Conservation (phyloP, 2,329 filamentous ascomycete species). For the Phaeophleospora eucalypticola region DNA sequence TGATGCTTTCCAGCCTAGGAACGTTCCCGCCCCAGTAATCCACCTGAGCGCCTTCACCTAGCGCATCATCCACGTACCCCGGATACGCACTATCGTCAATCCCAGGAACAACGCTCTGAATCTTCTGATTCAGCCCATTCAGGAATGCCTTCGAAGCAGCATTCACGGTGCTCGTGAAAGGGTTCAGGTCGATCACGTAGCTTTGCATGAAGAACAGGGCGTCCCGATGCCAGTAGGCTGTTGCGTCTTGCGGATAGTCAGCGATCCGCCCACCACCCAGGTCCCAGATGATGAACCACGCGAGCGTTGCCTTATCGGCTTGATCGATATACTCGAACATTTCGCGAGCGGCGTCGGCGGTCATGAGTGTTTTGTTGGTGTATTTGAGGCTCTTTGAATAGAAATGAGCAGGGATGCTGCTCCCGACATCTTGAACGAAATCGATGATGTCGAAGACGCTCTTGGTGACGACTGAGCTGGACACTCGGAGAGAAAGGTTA, state of each 20-base stretch:
- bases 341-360: conserved; percentile 15
- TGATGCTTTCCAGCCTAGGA: conserved; percentile 27
- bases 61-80: conserved; percentile 26
- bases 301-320: conserved; percentile 9
- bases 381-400: conserved; percentile 20
- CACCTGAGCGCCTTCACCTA: conserved; percentile 27
- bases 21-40: conserved; percentile 31
- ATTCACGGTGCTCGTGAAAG: conserved; percentile 7
- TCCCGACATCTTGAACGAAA: conserved; percentile 11
- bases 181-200: conserved; percentile 12
- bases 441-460: conserved; percentile 10
- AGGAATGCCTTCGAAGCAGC: conserved; percentile 11
- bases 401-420: conserved; percentile 21
- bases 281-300: conserved; percentile 22
- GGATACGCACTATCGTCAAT: conserved; percentile 20
- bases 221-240: conserved; percentile 22
- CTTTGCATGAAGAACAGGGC: conserved; percentile 19
- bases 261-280: conserved; percentile 16
- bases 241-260: conserved; percentile 16
- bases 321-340: conserved; percentile 21
- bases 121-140: conserved; percentile 10
- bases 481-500: conserved; percentile 6
- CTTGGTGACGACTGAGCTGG: conserved; percentile 13
- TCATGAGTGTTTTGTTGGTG: conserved; percentile 10
- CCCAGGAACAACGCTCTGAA: conserved; percentile 9